Conservation (phyloP, 352 stramenopile species). For the Globisporangium cylindrosporum region DNA sequence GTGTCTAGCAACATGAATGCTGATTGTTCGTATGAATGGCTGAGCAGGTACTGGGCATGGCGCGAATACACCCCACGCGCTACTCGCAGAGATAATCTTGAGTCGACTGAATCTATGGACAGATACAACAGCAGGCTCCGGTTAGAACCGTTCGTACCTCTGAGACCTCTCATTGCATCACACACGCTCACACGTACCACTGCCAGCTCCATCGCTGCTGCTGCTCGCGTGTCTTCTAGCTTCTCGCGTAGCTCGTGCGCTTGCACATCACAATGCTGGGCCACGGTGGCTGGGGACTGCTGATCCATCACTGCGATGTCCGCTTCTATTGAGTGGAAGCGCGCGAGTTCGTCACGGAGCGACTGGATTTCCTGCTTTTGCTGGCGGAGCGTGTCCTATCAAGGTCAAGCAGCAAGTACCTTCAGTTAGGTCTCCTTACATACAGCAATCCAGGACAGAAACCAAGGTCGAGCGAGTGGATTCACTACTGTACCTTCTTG, state of each 20-base stretch:
- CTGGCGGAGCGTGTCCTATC: constrained; percentile 2
- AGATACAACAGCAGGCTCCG: no score
- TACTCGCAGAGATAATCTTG: no score
- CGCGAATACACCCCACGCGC: no score
- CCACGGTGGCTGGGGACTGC: not conserved
- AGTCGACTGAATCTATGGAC: no score
- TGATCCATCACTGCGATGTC: constrained; percentile 5
- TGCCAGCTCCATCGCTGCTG: not conserved
- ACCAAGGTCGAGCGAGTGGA: no score
- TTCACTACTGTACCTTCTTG: constrained; percentile 1
- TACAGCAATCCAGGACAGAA: not conserved
- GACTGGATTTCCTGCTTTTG: constrained; percentile 7
- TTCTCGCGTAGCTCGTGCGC: not conserved
- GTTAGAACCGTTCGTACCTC: no score
- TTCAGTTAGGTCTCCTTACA: not conserved
- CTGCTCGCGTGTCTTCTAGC: not conserved
- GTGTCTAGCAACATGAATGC: no score
- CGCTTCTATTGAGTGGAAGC: constrained; percentile 1
- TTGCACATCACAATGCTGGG: not conserved
- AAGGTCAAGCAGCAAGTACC: no score
- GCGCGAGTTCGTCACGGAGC: not conserved
- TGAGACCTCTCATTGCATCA: not conserved
- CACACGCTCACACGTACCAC: not conserved
- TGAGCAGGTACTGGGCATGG: no score
- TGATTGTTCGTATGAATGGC: no score